Evolutionary conservation across 352 stramenopile genomes (phyloP).

Genomic region (Phytophthora sojae): DNA sequence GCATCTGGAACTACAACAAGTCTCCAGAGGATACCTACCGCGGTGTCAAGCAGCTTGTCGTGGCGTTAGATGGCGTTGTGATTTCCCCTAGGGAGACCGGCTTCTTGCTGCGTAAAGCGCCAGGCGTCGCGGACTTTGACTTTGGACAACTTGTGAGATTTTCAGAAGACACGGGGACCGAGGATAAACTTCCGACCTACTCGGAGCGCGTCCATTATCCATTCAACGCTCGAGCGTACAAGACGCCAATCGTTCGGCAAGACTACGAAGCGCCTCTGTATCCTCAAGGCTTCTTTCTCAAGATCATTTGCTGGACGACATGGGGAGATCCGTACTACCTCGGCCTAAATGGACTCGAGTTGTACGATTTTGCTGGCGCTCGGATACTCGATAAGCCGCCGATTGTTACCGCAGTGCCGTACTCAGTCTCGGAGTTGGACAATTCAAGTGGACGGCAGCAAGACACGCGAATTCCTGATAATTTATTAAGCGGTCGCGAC

Average conservation of each 20-base stretch:
- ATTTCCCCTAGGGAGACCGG: slow-evolving; percentile 64
- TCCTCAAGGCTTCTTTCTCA: slow-evolving; percentile 87
- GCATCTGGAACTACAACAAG: slow-evolving; percentile 89
- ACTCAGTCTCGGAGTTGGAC: slow-evolving; percentile 60
- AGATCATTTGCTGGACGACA: slow-evolving; percentile 81
- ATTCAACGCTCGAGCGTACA: slow-evolving; percentile 58
- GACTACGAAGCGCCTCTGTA: slow-evolving; percentile 89
- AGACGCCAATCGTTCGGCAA: slow-evolving; percentile 79
- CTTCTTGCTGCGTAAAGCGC: slow-evolving; percentile 84
- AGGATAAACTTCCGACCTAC: slow-evolving; percentile 29
- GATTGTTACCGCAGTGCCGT: slow-evolving; percentile 60
- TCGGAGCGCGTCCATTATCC: slow-evolving; percentile 52
- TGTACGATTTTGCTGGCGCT: slow-evolving; percentile 70
- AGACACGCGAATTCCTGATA: slow-evolving; percentile 62
- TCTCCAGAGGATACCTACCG: slow-evolving; percentile 72
- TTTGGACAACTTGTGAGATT: slow-evolving; percentile 77
- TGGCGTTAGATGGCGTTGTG: slow-evolving; percentile 54
- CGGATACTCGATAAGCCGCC: slow-evolving; percentile 43
- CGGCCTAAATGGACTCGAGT: slow-evolving; percentile 81
- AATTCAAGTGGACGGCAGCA: slow-evolving; percentile 23
- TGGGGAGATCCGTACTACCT: slow-evolving; percentile 90
- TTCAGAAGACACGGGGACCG: slow-evolving; percentile 1
- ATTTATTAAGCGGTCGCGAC: slow-evolving; percentile 68
- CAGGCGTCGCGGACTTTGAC: slow-evolving; percentile 69
- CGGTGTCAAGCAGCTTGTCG: slow-evolving; percentile 68